phyloP scores from a whole-genome alignment of 2,329 filamentous ascomycete genomes.

The Allantophomopsis lycopodina region DNA sequence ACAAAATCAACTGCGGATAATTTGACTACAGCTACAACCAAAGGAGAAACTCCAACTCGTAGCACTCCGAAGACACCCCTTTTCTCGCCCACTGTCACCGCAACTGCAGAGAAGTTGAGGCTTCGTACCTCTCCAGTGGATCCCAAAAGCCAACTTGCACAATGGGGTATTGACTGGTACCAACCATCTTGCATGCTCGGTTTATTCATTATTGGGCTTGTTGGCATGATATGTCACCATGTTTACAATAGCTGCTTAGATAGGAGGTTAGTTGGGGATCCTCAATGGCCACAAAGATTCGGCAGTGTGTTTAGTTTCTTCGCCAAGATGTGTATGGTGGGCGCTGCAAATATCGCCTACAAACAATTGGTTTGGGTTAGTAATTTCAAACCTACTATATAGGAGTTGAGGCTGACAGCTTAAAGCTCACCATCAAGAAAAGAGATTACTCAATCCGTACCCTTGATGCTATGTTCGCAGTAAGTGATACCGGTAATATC shows the following conservation, averaged over 20 bases:
- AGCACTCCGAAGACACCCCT: too few relatives aligned
- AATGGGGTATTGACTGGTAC: background rate
- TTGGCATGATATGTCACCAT: background rate
- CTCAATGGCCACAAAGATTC: background rate
- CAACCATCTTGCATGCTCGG: background rate
- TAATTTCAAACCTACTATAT: too few relatives aligned
- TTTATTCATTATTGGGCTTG: background rate
- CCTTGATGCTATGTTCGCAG: too few relatives aligned
- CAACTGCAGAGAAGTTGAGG: too few relatives aligned
- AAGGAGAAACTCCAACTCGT: too few relatives aligned
- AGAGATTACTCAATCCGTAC: too few relatives aligned
- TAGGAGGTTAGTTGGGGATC: background rate
- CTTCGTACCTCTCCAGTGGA: background rate
- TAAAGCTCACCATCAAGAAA: too few relatives aligned
- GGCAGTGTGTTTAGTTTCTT: background rate
- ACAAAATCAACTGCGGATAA: too few relatives aligned
- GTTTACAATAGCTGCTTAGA: background rate
- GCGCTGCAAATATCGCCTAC: background rate
- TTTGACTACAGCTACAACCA: too few relatives aligned
- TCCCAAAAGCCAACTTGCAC: background rate
- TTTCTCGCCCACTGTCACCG: too few relatives aligned
- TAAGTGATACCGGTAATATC: too few relatives aligned
- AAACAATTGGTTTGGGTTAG: slow-evolving; percentile 1
- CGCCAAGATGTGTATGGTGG: background rate
- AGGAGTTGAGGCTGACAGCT: too few relatives aligned